A percentile compares a stretch with the other conserved stretches of the same genome.
These are phyloP conservation scores for Lipomyces starkeyi DNA, from an alignment of 805 yeast species.

Conservation along the genomic window DNA sequence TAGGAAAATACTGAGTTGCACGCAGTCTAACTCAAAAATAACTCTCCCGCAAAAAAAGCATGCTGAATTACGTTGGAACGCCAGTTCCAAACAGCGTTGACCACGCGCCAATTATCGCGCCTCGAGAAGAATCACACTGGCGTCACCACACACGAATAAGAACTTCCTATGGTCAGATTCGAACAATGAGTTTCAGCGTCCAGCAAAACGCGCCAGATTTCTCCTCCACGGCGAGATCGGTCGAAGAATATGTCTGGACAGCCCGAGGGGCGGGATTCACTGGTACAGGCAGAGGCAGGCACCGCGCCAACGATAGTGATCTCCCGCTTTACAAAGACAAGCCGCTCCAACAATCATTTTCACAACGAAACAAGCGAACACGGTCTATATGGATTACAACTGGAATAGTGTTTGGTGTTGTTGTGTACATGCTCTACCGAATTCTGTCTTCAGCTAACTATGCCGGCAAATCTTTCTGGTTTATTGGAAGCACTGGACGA, in stretches of 20 bases:
- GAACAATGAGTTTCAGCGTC: constrained; percentile 24
- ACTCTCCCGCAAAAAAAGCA: no score
- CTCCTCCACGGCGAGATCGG: constrained; percentile 21
- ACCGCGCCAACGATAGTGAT: constrained; percentile 24
- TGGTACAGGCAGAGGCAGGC: constrained; percentile 6
- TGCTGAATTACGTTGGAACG: no score
- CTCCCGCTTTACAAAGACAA: constrained; percentile 63
- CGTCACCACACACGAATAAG: background rate
- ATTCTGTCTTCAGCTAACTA: background rate
- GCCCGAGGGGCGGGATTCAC: constrained; percentile 1
- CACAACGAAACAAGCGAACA: background rate
- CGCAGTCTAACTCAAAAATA: no score
- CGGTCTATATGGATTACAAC: background rate
- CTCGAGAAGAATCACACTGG: background rate
- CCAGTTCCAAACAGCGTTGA: no score
- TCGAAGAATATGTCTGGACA: constrained; percentile 26
- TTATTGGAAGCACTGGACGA: background rate
- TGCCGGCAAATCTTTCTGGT: background rate
- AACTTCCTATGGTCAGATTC: background rate
- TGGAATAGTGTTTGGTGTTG: background rate
- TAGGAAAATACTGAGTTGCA: no score
- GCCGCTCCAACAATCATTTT: constrained; percentile 43
- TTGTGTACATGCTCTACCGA: constrained; percentile 1
- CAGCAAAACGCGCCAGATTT: constrained; percentile 30
- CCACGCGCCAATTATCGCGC: background rate